phyloP scores from a whole-genome alignment of 2,329 filamentous ascomycete genomes.

The Ascosphaera acerosa region DNA sequence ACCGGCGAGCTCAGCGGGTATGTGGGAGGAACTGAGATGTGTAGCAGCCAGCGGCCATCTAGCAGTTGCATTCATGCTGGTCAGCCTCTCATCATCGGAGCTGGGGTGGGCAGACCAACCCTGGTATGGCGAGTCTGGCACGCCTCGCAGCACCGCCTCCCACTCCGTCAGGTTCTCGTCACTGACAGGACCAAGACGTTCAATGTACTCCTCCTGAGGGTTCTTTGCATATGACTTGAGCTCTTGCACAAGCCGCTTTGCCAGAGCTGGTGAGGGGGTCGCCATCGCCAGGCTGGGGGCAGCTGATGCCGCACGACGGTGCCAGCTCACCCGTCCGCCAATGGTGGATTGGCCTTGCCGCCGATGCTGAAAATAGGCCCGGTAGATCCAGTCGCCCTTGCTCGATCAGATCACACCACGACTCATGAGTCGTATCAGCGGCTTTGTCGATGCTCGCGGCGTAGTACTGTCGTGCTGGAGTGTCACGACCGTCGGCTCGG shows the following conservation, averaged over 20 bases:
- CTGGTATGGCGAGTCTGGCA: conserved; percentile 33
- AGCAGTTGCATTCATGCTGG: conserved; percentile 4
- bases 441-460: no score
- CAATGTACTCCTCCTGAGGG: conserved; percentile 30
- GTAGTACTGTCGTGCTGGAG: no score
- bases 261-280: conserved; percentile 15
- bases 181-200: conserved; percentile 29
- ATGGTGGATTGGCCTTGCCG: no score
- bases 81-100: conserved; percentile 2
- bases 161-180: conserved; percentile 34
- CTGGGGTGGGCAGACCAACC: conserved; percentile 14
- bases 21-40: conserved; percentile 45
- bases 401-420: no score
- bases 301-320: no score
- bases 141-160: conserved; percentile 34
- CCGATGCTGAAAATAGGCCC: no score
- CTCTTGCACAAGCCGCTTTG: conserved; percentile 36
- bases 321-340: no score
- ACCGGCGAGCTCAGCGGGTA: conserved; percentile 61
- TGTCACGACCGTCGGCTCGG: no score
- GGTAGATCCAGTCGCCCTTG: no score
- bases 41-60: conserved; percentile 62
- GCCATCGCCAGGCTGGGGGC: no score
- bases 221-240: conserved; percentile 30
- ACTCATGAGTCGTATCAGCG: no score